phyloP scores from a whole-genome alignment of 2,329 filamentous ascomycete genomes.

The Acephala macrosclerotiorum region DNA sequence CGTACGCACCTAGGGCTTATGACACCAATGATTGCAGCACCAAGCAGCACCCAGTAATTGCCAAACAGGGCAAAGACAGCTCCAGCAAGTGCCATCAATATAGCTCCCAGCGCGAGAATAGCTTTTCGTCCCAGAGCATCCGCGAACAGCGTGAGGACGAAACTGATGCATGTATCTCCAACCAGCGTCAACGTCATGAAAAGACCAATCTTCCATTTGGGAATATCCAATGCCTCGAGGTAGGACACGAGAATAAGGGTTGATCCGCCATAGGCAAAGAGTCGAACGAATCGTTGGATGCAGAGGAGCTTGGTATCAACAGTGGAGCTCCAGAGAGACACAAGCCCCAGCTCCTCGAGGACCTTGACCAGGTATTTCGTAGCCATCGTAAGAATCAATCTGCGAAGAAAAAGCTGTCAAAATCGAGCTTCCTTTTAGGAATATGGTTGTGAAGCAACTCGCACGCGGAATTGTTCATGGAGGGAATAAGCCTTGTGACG shows the following conservation, averaged over 20 bases:
- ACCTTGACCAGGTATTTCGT: slow-evolving; percentile 29
- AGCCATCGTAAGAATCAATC: slow-evolving; percentile 30
- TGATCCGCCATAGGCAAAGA: slow-evolving; percentile 68
- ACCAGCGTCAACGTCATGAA: slow-evolving; percentile 72
- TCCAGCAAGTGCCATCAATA: slow-evolving; percentile 63
- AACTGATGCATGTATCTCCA: slow-evolving; percentile 66
- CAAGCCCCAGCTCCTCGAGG: slow-evolving; percentile 53
- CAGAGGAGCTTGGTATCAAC: slow-evolving; percentile 64
- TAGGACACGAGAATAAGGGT: slow-evolving; percentile 65
- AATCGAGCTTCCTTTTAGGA: not conserved
- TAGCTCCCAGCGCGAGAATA: slow-evolving; percentile 61
- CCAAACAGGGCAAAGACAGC: slow-evolving; percentile 58
- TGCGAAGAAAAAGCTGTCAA: not conserved
- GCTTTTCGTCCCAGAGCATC: slow-evolving; percentile 62
- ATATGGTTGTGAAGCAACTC: not conserved
- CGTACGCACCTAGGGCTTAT: slow-evolving; percentile 59
- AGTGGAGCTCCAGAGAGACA: slow-evolving; percentile 50
- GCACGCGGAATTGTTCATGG: not conserved
- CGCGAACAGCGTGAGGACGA: slow-evolving; percentile 64
- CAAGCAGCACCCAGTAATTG: slow-evolving; percentile 65
- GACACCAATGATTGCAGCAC: slow-evolving; percentile 65
- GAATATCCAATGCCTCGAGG: slow-evolving; percentile 57
- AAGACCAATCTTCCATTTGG: slow-evolving; percentile 61
- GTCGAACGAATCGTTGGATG: slow-evolving; percentile 64
- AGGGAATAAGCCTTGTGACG: not conserved